phyloP scores from a whole-genome alignment of 2,329 filamentous ascomycete genomes.

The Nannizziopsis arthrosporioides region DNA sequence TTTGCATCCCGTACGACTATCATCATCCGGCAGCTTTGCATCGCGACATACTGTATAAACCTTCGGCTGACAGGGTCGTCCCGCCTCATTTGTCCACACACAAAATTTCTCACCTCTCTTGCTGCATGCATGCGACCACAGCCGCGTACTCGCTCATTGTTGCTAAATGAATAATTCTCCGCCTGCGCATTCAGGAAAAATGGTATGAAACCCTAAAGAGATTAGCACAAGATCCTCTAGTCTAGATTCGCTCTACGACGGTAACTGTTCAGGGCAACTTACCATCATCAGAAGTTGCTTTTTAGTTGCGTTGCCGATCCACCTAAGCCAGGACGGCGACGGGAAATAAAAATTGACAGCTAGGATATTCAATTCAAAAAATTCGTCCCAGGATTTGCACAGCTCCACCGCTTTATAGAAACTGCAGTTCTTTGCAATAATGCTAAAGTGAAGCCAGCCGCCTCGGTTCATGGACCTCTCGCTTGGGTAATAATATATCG shows the following conservation, averaged over 20 bases:
- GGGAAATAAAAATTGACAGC: conserved; percentile 39
- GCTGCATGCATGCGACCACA: conserved; percentile 20
- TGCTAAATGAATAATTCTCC: conserved; percentile 23
- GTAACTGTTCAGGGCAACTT: conserved; percentile 4
- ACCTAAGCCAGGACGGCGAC: conserved; percentile 32
- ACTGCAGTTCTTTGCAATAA: conserved; percentile 40
- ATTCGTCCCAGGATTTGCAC: conserved; percentile 42
- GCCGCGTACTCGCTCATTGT: conserved; percentile 8
- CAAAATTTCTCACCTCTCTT: conserved; percentile 31
- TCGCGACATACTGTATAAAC: conserved; percentile 34
- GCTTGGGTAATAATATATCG: conserved; percentile 43
- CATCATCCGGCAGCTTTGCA: conserved; percentile 29
- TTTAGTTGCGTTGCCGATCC: conserved; percentile 25
- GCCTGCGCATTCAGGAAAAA: conserved; percentile 27
- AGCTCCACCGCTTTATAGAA: conserved; percentile 37
- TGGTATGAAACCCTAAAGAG: conserved; percentile 26
- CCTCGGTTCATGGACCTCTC: conserved; percentile 38
- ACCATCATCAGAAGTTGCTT: conserved; percentile 34
- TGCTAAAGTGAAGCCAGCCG: conserved; percentile 42
- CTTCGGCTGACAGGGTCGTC: conserved; percentile 33
- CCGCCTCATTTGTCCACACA: conserved; percentile 35
- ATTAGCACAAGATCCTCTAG: conserved; percentile 14
- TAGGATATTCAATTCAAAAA: conserved; percentile 39
- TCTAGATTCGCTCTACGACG: background rate
- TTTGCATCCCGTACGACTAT: conserved; percentile 34